Evolutionary conservation across 257 asterid species (phyloP).

Genomic region (Nicotiana otophora): DNA sequence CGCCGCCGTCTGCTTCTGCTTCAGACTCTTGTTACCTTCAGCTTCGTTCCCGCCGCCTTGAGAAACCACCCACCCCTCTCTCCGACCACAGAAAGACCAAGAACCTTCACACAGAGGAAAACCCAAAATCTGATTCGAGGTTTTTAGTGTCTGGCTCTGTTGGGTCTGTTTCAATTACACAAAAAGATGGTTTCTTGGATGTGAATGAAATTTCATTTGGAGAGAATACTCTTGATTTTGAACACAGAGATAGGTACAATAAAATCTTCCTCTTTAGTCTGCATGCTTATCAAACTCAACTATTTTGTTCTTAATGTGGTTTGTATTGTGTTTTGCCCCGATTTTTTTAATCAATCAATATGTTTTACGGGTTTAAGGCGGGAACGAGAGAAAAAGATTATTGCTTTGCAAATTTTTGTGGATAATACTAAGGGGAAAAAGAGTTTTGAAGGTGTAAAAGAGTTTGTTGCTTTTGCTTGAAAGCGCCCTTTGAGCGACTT

Average conservation of each 20-base stretch:
- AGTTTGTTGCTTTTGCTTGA: conserved; percentile 13
- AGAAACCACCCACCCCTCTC: conserved; percentile 15
- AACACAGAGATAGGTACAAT: conserved; percentile 43
- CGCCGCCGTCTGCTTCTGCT: conserved; percentile 14
- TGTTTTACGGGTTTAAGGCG: neutral
- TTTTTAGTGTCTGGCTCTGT: conserved; percentile 1
- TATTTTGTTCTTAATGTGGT: neutral
- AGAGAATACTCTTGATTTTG: conserved; percentile 34
- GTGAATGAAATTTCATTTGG: conserved; percentile 42
- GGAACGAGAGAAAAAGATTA: neutral
- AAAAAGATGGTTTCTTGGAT: conserved; percentile 19
- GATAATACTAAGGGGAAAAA: neutral
- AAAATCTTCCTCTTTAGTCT: neutral
- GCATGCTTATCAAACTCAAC: neutral
- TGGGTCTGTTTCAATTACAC: conserved; percentile 25
- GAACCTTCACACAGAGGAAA: conserved; percentile 6
- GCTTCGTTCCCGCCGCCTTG: conserved; percentile 64
- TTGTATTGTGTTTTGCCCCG: neutral
- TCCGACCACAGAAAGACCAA: neutral
- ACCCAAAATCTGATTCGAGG: conserved; percentile 1
- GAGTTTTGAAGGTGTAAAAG: neutral
- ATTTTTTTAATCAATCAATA: neutral
- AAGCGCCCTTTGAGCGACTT: conserved; percentile 18
- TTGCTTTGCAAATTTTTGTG: neutral
- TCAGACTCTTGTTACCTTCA: conserved; percentile 42